These are phyloP conservation scores for Fragaria nilgerrensis DNA, from an alignment of 306 rosid species.

Conservation along the genomic window DNA sequence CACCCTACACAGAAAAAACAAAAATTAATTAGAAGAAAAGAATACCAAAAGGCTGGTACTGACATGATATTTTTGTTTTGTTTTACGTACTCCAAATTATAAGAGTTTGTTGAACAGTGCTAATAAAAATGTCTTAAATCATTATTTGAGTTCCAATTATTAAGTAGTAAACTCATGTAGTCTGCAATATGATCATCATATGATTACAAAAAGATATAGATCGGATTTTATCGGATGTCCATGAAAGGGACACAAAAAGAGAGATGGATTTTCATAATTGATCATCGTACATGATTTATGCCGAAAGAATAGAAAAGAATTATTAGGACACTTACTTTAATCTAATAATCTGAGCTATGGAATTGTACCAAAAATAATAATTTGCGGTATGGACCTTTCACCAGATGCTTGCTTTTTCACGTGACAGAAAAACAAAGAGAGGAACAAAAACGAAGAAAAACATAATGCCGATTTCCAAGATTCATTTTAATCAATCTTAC, in stretches of 20 bases:
- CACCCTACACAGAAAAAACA: conserved; percentile 50
- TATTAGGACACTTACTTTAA: not conserved
- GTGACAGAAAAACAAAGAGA: not conserved
- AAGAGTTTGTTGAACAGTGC: not conserved
- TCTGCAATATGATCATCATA: not conserved
- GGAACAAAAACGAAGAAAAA: not conserved
- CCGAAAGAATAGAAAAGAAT: not conserved
- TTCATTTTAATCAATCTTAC: not conserved
- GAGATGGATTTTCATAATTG: not conserved
- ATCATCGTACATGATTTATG: not conserved
- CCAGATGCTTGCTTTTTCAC: not conserved
- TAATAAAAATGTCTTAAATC: not conserved
- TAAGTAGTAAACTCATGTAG: not conserved
- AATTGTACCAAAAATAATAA: not conserved
- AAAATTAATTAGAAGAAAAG: not conserved
- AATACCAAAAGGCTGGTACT: too few relatives aligned
- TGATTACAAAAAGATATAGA: not conserved
- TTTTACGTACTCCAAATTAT: not conserved
- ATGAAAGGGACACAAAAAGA: not conserved
- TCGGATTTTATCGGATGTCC: too few relatives aligned
- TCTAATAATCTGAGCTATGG: too few relatives aligned
- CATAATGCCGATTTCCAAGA: not conserved
- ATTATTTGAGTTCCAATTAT: not conserved
- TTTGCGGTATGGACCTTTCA: not conserved
- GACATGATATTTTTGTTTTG: not conserved